These are phyloP conservation scores for Globisporangium splendens DNA, from an alignment of 352 stramenopile genomes.

Conservation along the genomic window DNA sequence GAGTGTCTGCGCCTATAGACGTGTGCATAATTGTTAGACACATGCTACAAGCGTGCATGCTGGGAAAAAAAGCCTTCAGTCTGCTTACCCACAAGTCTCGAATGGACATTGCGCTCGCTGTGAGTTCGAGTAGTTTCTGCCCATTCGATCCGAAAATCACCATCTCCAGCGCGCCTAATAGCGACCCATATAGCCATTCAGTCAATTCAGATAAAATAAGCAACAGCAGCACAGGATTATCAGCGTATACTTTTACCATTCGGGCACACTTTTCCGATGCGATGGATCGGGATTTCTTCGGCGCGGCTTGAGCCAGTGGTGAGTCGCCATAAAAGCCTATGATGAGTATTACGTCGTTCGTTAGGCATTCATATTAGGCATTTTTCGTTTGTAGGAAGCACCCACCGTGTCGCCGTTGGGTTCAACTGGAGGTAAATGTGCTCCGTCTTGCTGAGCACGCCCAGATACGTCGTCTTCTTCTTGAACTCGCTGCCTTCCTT, in stretches of 20 bases:
- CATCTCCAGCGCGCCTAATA: slow-evolving; percentile 34
- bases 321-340: slow-evolving; percentile 46
- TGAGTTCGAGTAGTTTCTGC: slow-evolving; percentile 64
- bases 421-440: slow-evolving; percentile 62
- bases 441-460: slow-evolving; percentile 58
- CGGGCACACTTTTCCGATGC: slow-evolving; percentile 52
- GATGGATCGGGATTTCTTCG: slow-evolving; percentile 50
- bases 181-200: neutral
- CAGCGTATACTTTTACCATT: slow-evolving; percentile 26
- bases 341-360: too few relatives aligned
- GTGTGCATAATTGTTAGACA: neutral
- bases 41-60: neutral
- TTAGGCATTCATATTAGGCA: too few relatives aligned
- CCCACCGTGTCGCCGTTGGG: slow-evolving; percentile 33
- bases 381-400: too few relatives aligned
- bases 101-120: slow-evolving; percentile 27
- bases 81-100: slow-evolving; percentile 51
- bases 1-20: slow-evolving; percentile 40
- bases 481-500: slow-evolving; percentile 70
- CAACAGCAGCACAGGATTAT: too few relatives aligned
- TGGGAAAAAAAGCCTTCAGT: neutral
- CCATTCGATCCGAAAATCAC: slow-evolving; percentile 47
- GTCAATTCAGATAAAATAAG: neutral
- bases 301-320: slow-evolving; percentile 30
- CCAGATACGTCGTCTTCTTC: slow-evolving; percentile 61